Base-by-base conservation (phyloP, 2,329 filamentous ascomycete species). In the Pyrenophora teres region DNA sequence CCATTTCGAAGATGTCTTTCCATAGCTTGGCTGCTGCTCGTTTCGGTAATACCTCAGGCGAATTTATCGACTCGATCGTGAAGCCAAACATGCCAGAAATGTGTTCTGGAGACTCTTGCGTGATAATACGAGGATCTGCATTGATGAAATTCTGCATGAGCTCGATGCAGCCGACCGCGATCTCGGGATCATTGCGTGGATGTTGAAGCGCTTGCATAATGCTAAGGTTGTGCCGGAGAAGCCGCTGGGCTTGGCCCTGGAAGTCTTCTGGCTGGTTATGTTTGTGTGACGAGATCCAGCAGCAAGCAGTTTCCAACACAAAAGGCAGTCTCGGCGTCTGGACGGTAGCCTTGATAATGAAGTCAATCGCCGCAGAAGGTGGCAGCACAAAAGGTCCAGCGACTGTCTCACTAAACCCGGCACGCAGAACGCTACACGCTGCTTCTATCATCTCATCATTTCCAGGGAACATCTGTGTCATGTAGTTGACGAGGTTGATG, bases 351-450 rank as follows among this genome's bases (percentile, higher is more conserved):
- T 81, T 81, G 3, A 81, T 78, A 40, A 94, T 79, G 67, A 89
- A 88, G 36, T 84, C 79, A 9, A 86, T 83, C n/a, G 89, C 83
- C 57, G 85, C 79, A 0, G 80, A 76, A 0, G 87, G 80, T 2
- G 87, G 81, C 54, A 95, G 84, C 7, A 92, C 89, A 62, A 94
- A 93, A 0, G 89, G 88, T 0, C 90, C 90, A 3, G 87, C 83
- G 21, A 85, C 82, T 0, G 80, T 82, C 70, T 95, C 90, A 1
- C 86, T 86, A 64, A 92, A 92, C 0, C 90, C 90, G 16, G 85
- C 83, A 35, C 86, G 84, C 42, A 93, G 79, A 40, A 92, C 83
- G 50, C 80, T 81, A 73, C 90, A 94, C 30, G 87, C 84, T 3
- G 84, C 80, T 64, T 92, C 89, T 18, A 88, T 81, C 9, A 90